A percentile compares a stretch with the other conserved stretches of the same genome.
Conservation (phyloP, 768 basidiomycete species). For the Mycena albidolilacea region DNA sequence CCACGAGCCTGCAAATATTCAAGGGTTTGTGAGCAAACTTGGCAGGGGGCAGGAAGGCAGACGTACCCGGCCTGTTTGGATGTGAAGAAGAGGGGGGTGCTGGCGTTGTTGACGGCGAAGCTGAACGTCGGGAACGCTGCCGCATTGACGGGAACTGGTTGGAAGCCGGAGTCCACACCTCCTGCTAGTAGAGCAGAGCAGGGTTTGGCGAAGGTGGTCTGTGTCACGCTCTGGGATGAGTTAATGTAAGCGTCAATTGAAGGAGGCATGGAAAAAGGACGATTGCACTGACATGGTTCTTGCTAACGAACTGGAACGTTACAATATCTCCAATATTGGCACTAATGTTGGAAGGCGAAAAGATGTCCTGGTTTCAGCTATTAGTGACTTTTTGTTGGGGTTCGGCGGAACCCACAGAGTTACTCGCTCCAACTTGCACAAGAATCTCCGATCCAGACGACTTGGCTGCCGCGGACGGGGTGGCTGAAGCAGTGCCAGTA, state of each 20-base stretch:
- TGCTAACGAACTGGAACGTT: too few species aligned
- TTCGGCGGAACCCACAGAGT: neutral
- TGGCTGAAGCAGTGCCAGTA: slow-evolving; percentile 29
- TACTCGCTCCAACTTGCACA: neutral
- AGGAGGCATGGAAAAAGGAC: too few species aligned
- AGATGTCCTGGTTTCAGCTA: too few species aligned
- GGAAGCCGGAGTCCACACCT: slow-evolving; percentile 8
- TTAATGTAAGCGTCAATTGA: too few species aligned
- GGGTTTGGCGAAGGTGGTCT: too few species aligned
- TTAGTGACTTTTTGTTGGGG: too few species aligned
- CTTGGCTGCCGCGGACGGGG: neutral
- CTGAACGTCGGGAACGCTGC: neutral
- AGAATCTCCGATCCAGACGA: neutral
- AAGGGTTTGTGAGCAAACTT: neutral
- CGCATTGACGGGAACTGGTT: neutral
- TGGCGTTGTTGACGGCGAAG: slow-evolving; percentile 8
- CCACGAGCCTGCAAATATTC: slow-evolving; percentile 30
- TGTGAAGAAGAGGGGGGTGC: slow-evolving; percentile 4
- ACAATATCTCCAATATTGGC: too few species aligned
- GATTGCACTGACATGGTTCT: too few species aligned
- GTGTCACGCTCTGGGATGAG: too few species aligned
- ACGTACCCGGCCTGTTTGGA: neutral
- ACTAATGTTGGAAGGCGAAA: too few species aligned
- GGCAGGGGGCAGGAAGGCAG: neutral
- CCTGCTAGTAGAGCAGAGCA: neutral